Evolutionary conservation across 495 filamentous ascomycete genomes (phyloP), one percentile per base, ranked within the genome.

Genomic region (Wilcoxina mikolae): DNA sequence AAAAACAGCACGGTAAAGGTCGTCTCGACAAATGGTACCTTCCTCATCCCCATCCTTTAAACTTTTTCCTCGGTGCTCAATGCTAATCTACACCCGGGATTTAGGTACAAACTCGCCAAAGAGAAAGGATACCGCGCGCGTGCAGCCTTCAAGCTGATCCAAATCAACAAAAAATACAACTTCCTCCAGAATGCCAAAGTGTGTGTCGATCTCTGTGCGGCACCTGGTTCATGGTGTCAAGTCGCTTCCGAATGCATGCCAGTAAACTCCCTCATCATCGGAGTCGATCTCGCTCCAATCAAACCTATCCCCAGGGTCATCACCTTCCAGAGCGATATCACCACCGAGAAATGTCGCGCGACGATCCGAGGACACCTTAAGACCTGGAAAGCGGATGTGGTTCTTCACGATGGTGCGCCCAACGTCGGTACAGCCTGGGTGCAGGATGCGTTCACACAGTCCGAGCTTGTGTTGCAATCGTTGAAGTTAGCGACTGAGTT

Each of bases 361-460:
- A 95, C 84, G 1, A 85, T 99, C 48, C 73, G 88, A 58, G 76
- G 79, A 35, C 90, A 99, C 66, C 67, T 99, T 24, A 96, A 99
- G 72, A 85, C 84, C 18, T 95, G 87, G 88, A 96, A 95, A 68
- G 93, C 88, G 39, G 91, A 99, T 67, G 83, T 82, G 0, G 90
- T 99, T n/a, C 75, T 99, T 44, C 91, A 96, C 72, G 91, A 99
- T 71, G 91, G 91, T 71, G 91, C 91, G 10, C 91, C 91, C 44
- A 99, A 96, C 62, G 90, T 99, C 55, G 91, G 93, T 80, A 85
- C 84, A 0, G 89, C 91, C 1, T 99, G 91, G 91, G 83, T 95
- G 44, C 93, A 96, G 69, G 93, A 96, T 76, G 91, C 91, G 41
- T 99, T 87, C 77, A 90, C 87, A 35, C 91, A 99, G 69, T 89